phyloP scores from a whole-genome alignment of 257 asterid genomes.

The Gentiana straminea region DNA sequence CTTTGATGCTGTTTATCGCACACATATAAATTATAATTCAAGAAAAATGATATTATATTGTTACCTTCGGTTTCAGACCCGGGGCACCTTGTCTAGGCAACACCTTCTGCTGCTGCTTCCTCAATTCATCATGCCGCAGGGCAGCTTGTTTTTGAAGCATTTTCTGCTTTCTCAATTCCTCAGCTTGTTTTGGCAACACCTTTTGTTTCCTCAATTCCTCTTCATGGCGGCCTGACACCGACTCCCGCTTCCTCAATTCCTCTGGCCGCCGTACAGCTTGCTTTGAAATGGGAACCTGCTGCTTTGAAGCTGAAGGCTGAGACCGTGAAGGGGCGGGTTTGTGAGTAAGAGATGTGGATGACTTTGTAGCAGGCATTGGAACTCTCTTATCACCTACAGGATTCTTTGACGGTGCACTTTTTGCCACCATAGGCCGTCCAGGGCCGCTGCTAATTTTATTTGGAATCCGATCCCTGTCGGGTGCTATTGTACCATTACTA shows the following conservation, averaged over 20 bases:
- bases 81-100: constrained; percentile 3
- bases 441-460: constrained; percentile 60
- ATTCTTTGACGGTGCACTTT: constrained; percentile 35
- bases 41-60: too few relatives aligned
- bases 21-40: background rate
- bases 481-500: constrained; percentile 28
- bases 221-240: constrained; percentile 12
- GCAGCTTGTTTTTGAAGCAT: too few relatives aligned
- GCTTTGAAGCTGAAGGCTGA: constrained; percentile 35
- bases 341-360: constrained; percentile 14
- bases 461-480: constrained; percentile 35
- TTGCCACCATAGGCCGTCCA: constrained; percentile 56
- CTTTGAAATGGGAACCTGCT: background rate
- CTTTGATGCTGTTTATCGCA: too few relatives aligned
- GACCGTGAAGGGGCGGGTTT: constrained; percentile 27
- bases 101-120: too few relatives aligned
- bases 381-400: constrained; percentile 31
- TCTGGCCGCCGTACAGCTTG: too few relatives aligned
- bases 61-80: constrained; percentile 26
- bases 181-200: constrained; percentile 24
- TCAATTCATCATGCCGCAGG: constrained; percentile 15
- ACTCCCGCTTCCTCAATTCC: too few relatives aligned
- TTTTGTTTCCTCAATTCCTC: constrained; percentile 38
- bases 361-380: constrained; percentile 26
- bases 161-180: too few relatives aligned